These are phyloP conservation scores for Casuarina cunninghamiana DNA, from an alignment of 306 rosid species.

Conservation along the genomic window DNA sequence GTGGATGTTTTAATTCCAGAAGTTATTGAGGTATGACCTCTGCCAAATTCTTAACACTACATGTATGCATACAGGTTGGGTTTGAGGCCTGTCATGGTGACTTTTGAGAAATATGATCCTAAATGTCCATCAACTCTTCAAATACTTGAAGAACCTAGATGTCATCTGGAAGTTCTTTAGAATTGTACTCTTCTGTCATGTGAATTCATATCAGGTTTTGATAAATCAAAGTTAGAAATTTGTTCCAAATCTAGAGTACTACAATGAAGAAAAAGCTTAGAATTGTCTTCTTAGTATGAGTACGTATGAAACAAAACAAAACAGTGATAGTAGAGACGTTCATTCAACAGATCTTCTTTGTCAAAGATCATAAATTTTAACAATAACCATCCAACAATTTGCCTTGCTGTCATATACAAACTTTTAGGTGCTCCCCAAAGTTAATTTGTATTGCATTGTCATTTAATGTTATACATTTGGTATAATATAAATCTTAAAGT, in stretches of 20 bases:
- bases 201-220: neutral
- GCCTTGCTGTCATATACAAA: neutral
- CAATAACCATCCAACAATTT: neutral
- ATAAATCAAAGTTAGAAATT: neutral
- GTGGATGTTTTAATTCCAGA: constrained; percentile 93
- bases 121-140: neutral
- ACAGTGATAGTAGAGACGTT: neutral
- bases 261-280: neutral
- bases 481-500: neutral
- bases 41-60: constrained; percentile 8
- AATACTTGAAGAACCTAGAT: neutral
- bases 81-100: neutral
- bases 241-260: neutral
- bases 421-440: neutral
- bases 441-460: neutral
- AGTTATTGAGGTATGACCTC: constrained; percentile 74
- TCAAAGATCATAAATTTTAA: neutral
- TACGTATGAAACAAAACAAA: neutral
- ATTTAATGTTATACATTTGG: neutral
- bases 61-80: neutral
- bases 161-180: neutral
- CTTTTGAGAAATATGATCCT: neutral
- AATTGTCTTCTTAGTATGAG: neutral
- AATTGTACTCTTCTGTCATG: neutral
- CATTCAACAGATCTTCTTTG: neutral